phyloP scores from a whole-genome alignment of 306 rosid genomes.

The Cucumis hystrix region DNA sequence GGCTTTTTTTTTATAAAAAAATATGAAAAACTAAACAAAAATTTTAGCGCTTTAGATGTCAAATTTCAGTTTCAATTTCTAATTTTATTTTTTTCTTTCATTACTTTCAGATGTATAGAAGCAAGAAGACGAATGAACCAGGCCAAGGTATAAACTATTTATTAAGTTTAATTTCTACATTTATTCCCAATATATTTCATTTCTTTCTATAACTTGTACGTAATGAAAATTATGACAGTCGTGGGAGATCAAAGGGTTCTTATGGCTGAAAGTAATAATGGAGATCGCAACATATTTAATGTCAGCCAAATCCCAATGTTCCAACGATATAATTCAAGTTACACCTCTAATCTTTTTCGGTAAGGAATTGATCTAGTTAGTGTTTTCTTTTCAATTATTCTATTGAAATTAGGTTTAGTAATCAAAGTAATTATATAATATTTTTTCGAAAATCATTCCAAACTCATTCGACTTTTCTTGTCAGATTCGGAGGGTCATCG shows the following conservation, averaged over 20 bases:
- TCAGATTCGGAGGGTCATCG: slow-evolving; percentile 31
- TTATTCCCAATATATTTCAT: background rate
- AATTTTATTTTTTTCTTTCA: no score
- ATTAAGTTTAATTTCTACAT: background rate
- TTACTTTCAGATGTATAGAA: slow-evolving; percentile 57
- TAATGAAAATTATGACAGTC: slow-evolving; percentile 8
- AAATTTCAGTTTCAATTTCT: no score
- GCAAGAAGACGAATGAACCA: slow-evolving; percentile 67
- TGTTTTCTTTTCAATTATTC: no score
- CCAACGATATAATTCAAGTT: slow-evolving; percentile 51
- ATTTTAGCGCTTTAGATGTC: no score
- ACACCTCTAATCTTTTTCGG: slow-evolving; percentile 33
- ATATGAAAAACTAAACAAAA: no score
- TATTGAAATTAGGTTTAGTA: no score
- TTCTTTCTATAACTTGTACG: background rate
- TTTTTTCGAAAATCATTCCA: background rate
- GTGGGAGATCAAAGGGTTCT: slow-evolving; percentile 44
- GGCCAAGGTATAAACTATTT: slow-evolving; percentile 42
- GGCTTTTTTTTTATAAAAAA: background rate
- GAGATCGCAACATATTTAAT: slow-evolving; percentile 60
- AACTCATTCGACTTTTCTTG: background rate
- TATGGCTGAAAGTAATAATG: slow-evolving; percentile 28
- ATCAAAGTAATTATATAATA: no score
- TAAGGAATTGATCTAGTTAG: background rate
- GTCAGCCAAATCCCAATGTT: slow-evolving; percentile 84